Conservation (phyloP, 179 eudicot species). For the Vitellaria paradoxa region DNA sequence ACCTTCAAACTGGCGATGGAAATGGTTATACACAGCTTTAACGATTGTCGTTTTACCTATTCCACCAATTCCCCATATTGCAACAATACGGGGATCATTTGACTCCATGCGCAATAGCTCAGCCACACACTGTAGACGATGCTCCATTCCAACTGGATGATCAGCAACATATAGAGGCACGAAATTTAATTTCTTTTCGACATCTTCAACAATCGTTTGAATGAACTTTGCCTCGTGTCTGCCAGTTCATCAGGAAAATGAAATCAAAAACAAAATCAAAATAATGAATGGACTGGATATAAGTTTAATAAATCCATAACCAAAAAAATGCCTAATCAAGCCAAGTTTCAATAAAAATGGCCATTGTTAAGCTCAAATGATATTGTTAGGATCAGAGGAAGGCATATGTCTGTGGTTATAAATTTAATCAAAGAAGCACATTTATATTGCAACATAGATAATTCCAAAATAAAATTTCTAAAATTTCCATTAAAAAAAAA, state of each 20-base stretch:
- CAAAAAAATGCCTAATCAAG: not conserved
- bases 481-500: too few species aligned
- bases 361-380: too few species aligned
- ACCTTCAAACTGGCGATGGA: not conserved
- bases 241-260: not conserved
- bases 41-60: slow-evolving; percentile 14
- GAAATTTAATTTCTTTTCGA: slow-evolving; percentile 1
- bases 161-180: not conserved
- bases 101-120: not conserved
- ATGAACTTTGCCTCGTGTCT: not conserved
- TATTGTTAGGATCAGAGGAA: not conserved
- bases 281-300: not conserved
- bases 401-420: too few species aligned
- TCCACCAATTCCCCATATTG: slow-evolving; percentile 4
- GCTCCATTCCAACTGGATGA: slow-evolving; percentile 8
- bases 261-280: not conserved
- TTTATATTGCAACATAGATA: not conserved
- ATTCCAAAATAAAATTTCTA: too few species aligned
- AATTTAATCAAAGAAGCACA: not conserved
- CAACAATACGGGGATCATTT: not conserved
- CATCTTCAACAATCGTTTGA: not conserved
- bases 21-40: not conserved
- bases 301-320: too few species aligned
- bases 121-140: not conserved
- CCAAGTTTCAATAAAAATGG: too few species aligned